Base-by-base conservation (phyloP, 2,329 filamentous ascomycete species). In the Chaetothyriales sp. region DNA sequence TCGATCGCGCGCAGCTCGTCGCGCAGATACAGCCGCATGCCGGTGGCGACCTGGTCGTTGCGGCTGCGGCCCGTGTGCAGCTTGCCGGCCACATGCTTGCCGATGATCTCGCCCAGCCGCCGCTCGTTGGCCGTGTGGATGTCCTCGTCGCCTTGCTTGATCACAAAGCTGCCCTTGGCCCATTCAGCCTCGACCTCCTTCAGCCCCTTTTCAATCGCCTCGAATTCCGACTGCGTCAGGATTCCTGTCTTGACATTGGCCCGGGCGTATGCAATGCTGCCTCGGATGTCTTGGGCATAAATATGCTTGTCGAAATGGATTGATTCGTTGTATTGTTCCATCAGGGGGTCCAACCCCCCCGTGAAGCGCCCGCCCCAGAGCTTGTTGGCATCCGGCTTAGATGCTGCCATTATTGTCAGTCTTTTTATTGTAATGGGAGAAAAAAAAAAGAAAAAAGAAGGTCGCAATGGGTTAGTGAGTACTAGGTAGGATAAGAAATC, bases 31-130 rank as follows among this genome's bases (percentile, higher is more conserved):
- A 95, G 73, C 54, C 87, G 81, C 84, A 95, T 90, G 62, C 94
- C 87, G 19, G 83, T 89, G 46, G 82, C 87, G 51, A 94, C 80
- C 69, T 95, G 88, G 69, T 95, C 88, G 63, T 95, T 95, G 60
- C 88, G 78, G 66, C 83, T 89, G 49, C 89, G 82, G 44, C 83
- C 83, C 2, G 88, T 95, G 69, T 95, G 89, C 52, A 95, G 77
- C 72, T 95, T 95, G 20, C 89, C 87, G 0, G 83, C 86, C 5
- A 60, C 80, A 22, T 88, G 79, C 66, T 84, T 89, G 61, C 88
- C 86, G 55, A 95, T 89, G 55, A 95, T 76, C 71, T 95, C 88
- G 48, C 85, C 83, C 1, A 86, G 68, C 2, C 83, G 77, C 50
- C 83, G 79, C 68, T 84, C 81, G 58, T 84, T 84, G 51, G 80